Conservation (phyloP, 192 early-diverging fungal genomes). For the Coemansia sp. region DNA sequence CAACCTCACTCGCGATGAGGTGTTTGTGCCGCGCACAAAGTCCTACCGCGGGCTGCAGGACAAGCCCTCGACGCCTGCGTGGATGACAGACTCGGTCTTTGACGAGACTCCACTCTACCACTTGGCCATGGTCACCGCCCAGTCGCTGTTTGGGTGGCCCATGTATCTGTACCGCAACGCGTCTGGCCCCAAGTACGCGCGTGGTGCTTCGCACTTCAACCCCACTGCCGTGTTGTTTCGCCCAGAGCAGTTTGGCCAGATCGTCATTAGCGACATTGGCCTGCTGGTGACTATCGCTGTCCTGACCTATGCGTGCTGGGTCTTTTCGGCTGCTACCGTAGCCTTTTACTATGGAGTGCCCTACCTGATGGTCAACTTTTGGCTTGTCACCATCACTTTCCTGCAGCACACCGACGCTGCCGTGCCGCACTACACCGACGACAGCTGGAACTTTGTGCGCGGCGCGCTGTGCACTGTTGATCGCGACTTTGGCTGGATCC, state of each 20-base stretch:
- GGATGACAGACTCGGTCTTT: slow-evolving; percentile 56
- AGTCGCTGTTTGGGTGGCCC: slow-evolving; percentile 87
- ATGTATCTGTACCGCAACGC: slow-evolving; percentile 76
- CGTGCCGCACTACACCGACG: slow-evolving; percentile 86
- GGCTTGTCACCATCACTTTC: slow-evolving; percentile 95
- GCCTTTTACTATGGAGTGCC: slow-evolving; percentile 86
- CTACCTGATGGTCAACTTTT: slow-evolving; percentile 89
- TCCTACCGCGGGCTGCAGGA: slow-evolving; percentile 55
- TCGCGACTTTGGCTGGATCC: slow-evolving; percentile 79
- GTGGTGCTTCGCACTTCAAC: slow-evolving; percentile 83
- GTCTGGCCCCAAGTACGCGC: slow-evolving; percentile 73
- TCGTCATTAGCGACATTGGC: slow-evolving; percentile 76
- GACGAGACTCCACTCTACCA: slow-evolving; percentile 74
- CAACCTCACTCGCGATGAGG: slow-evolving; percentile 90
- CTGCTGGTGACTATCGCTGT: slow-evolving; percentile 55
- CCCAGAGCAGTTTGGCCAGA: slow-evolving; percentile 62
- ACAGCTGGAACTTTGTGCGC: slow-evolving; percentile 86
- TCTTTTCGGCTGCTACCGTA: slow-evolving; percentile 61
- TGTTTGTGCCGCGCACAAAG: slow-evolving; percentile 86
- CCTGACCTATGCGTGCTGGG: slow-evolving; percentile 54
- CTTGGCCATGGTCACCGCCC: slow-evolving; percentile 61
- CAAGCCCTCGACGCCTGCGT: slow-evolving; percentile 49
- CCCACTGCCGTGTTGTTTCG: slow-evolving; percentile 79
- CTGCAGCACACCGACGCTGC: slow-evolving; percentile 88
- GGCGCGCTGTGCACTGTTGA: slow-evolving; percentile 91